Conservation (phyloP, 306 rosid genomes). For the Dalbergia cultrata region DNA sequence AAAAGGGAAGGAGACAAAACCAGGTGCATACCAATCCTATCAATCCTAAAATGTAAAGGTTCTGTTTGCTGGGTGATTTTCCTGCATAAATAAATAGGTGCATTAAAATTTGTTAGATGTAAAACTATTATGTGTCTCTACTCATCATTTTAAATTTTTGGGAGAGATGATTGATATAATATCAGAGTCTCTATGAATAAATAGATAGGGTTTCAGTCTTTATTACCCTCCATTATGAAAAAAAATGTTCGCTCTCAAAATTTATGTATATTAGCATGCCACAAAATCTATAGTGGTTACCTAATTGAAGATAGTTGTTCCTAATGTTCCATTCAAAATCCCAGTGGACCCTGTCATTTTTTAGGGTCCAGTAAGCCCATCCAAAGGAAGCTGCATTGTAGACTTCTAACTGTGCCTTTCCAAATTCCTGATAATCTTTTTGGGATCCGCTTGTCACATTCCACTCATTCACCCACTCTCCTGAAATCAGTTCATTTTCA, state of each 20-base stretch:
- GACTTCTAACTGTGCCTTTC: slow-evolving; percentile 81
- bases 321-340: slow-evolving; percentile 90
- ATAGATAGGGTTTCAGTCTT: too few relatives aligned
- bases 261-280: background rate
- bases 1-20: slow-evolving; percentile 56
- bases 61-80: slow-evolving; percentile 56
- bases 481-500: slow-evolving; percentile 46
- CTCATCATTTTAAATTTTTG: too few relatives aligned
- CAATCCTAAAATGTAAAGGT: slow-evolving; percentile 37
- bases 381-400: slow-evolving; percentile 86
- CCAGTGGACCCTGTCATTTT: slow-evolving; percentile 84
- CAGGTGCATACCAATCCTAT: slow-evolving; percentile 53
- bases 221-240: too few relatives aligned
- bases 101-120: background rate
- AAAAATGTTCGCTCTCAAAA: too few relatives aligned
- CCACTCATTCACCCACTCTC: slow-evolving; percentile 70
- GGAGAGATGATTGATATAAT: too few relatives aligned
- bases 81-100: slow-evolving; percentile 58
- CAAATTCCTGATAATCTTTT: slow-evolving; percentile 74
- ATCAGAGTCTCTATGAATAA: too few relatives aligned
- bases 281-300: slow-evolving; percentile 48
- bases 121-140: too few relatives aligned
- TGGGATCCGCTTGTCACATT: slow-evolving; percentile 61
- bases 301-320: slow-evolving; percentile 75
- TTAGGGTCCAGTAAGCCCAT: slow-evolving; percentile 89